Conservation (phyloP, 495 filamentous ascomycete species). For the Penicillium parvum region DNA sequence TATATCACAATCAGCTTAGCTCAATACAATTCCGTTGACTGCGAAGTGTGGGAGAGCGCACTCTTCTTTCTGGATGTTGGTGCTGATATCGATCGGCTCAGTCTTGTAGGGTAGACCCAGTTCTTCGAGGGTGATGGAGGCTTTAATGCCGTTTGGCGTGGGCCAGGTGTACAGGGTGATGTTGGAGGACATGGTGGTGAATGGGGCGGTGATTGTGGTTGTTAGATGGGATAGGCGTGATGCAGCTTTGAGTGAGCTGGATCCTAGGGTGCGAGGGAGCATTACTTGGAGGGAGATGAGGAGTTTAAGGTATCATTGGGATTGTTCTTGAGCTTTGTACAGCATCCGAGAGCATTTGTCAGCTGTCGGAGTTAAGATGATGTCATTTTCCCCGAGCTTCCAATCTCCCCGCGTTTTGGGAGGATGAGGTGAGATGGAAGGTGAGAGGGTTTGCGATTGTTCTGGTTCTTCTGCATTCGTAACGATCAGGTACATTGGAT, state of each 20-base stretch:
- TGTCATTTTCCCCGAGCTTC: no score
- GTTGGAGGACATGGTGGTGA: slow-evolving; percentile 25
- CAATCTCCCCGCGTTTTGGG: no score
- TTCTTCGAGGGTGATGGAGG: slow-evolving; percentile 79
- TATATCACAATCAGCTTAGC: not conserved
- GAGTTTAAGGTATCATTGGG: not conserved
- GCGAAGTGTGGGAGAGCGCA: slow-evolving; percentile 13
- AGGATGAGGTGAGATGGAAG: no score
- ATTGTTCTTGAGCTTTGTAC: not conserved
- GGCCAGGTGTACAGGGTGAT: slow-evolving; percentile 36
- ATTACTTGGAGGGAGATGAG: slow-evolving; percentile 5
- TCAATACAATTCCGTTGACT: slow-evolving; percentile 5
- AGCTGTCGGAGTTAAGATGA: no score
- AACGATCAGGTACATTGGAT: no score
- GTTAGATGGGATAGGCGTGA: slow-evolving; percentile 11
- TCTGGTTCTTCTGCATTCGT: no score
- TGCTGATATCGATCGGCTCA: slow-evolving; percentile 57
- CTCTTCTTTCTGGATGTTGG: slow-evolving; percentile 68
- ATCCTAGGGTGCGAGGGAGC: slow-evolving; percentile 2
- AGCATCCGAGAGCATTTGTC: not conserved
- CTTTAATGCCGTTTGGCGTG: slow-evolving; percentile 52
- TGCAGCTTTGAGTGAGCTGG: slow-evolving; percentile 10
- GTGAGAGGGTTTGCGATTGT: no score
- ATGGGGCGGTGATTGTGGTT: slow-evolving; percentile 8
- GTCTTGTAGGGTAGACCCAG: slow-evolving; percentile 63